Percentiles rank a stretch among this genome's conserved stretches.
phyloP scores from a whole-genome alignment of 2,329 filamentous ascomycete genomes.

The Exophiala aquamarina region DNA sequence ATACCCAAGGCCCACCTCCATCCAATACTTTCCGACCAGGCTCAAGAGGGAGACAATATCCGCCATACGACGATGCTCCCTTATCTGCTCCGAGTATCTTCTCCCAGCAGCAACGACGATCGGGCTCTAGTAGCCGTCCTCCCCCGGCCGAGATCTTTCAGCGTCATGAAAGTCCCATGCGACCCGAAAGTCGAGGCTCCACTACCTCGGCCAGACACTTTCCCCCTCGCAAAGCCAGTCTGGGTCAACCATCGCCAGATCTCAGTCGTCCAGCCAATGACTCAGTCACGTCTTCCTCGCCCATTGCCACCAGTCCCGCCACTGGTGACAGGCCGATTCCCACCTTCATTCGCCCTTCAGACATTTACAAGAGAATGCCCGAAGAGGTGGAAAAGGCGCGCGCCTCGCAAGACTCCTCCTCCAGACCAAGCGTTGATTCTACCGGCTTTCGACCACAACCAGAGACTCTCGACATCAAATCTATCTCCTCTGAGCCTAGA shows the following conservation, averaged over 20 bases:
- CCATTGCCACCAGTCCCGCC: not conserved
- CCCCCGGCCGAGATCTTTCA: conserved; percentile 23
- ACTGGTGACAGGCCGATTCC: conserved; percentile 18
- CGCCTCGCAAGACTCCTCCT: conserved; percentile 57
- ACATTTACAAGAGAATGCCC: conserved; percentile 72
- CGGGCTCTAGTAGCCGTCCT: conserved; percentile 24
- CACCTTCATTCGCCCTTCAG: conserved; percentile 67
- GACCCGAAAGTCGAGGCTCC: conserved; percentile 28
- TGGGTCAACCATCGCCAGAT: conserved; percentile 44
- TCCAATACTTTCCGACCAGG: conserved; percentile 27
- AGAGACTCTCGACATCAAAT: conserved; percentile 24
- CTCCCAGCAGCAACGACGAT: conserved; percentile 13
- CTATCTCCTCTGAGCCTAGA: conserved; percentile 29
- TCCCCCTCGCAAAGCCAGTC: conserved; percentile 63
- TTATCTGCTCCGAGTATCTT: conserved; percentile 17
- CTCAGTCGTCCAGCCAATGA: conserved; percentile 8
- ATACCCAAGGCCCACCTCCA: conserved; percentile 20
- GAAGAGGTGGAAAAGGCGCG: conserved; percentile 63
- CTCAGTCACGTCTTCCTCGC: conserved; percentile 2
- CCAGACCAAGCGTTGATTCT: conserved; percentile 56
- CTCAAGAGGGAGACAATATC: conserved; percentile 25
- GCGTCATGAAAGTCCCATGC: conserved; percentile 21
- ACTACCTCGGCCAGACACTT: conserved; percentile 40
- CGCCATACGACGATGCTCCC: conserved; percentile 15
- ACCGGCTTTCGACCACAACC: conserved; percentile 20